Evolutionary conservation across 2,329 filamentous ascomycete species (phyloP).

Genomic region (Colletotrichum gigasporum): DNA sequence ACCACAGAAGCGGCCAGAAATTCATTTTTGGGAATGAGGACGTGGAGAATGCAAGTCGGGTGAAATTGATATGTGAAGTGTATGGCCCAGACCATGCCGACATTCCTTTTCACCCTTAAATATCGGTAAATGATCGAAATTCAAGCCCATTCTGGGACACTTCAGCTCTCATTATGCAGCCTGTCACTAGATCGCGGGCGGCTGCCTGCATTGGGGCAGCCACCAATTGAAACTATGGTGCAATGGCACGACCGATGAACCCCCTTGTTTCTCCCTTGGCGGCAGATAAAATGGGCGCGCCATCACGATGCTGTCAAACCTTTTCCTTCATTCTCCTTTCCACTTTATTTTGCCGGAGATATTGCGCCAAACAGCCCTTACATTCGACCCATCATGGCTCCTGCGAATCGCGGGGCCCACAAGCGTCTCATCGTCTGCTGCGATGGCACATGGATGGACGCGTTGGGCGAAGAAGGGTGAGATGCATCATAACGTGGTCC

Average conservation of each 20-base stretch:
- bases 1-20: too few relatives aligned
- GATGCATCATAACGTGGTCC: constrained; percentile 47
- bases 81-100: too few relatives aligned
- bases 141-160: too few relatives aligned
- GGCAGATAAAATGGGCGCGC: too few relatives aligned
- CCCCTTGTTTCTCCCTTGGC: too few relatives aligned
- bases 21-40: too few relatives aligned
- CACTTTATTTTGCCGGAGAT: background rate
- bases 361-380: background rate
- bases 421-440: constrained; percentile 63
- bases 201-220: background rate
- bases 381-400: background rate
- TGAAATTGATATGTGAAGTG: too few relatives aligned
- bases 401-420: background rate
- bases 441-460: constrained; percentile 64
- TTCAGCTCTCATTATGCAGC: too few relatives aligned
- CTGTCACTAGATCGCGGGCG: too few relatives aligned
- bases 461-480: constrained; percentile 46
- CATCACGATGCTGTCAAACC: background rate
- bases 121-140: too few relatives aligned
- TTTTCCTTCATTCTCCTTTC: background rate
- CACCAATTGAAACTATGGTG: background rate
- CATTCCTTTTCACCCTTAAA: too few relatives aligned
- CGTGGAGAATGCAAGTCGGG: too few relatives aligned
- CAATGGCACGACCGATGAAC: background rate